Evolutionary conservation across 208 protist species (phyloP).

Genomic region (Leishmania tarentolae): DNA sequence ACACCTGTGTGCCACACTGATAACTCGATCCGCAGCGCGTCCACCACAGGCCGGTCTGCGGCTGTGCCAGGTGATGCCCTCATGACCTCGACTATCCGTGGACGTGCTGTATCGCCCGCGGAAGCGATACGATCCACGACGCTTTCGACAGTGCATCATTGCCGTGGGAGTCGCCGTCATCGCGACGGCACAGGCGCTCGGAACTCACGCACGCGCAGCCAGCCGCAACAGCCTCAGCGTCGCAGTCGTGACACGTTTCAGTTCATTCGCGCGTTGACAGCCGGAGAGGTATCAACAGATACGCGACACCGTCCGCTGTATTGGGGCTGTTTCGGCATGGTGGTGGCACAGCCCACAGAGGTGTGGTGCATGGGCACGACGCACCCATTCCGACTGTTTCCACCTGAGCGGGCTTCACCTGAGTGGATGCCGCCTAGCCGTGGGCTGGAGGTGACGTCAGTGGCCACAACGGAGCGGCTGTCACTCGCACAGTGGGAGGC

Average conservation of each 20-base stretch:
- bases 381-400: conserved; percentile 30
- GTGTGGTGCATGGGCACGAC: conserved; percentile 35
- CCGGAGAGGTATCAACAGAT: conserved; percentile 20
- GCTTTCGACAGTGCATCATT: not conserved
- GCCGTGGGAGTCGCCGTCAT: not conserved
- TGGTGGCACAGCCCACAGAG: conserved; percentile 27
- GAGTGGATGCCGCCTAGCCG: not conserved
- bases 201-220: conserved; percentile 1
- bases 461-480: conserved; percentile 20
- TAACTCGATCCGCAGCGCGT: conserved; percentile 19
- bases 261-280: conserved; percentile 28
- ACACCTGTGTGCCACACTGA: conserved; percentile 30
- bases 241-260: conserved; percentile 18
- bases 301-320: conserved; percentile 14
- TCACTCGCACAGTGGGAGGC: conserved; percentile 20
- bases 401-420: not conserved
- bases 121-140: not conserved
- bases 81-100: not conserved
- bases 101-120: not conserved
- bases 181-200: not conserved
- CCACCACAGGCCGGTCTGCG: not conserved
- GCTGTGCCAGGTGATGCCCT: not conserved
- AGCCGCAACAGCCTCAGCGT: not conserved
- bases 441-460: conserved; percentile 9
- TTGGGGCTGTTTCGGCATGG: conserved; percentile 33